Percentiles rank a stretch among this genome's conserved stretches.
phyloP scores from a whole-genome alignment of 805 yeast genomes.

The Vanderwaltozyma tropicalis region DNA sequence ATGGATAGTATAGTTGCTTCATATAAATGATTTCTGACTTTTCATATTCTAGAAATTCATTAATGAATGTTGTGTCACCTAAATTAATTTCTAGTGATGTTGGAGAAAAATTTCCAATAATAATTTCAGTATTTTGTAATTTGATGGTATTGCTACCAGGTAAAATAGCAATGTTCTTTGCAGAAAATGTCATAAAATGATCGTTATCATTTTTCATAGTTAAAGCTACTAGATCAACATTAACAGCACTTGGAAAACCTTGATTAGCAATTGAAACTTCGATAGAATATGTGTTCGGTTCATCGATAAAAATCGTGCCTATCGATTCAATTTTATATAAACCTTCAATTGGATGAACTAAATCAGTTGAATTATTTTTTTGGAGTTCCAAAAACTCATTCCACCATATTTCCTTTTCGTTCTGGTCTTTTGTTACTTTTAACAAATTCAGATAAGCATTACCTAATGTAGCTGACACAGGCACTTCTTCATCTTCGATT shows the following conservation, averaged over 20 bases:
- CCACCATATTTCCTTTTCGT: conserved; percentile 20
- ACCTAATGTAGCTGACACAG: conserved; percentile 18
- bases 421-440: conserved; percentile 10
- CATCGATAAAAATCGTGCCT: conserved; percentile 3
- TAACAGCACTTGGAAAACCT: conserved; percentile 12
- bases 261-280: conserved; percentile 9
- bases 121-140: conserved; percentile 14
- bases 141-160: no score
- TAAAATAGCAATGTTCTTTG: no score
- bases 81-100: conserved; percentile 17
- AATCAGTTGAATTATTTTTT: conserved; percentile 5
- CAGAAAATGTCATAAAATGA: conserved; percentile 9
- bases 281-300: conserved; percentile 16
- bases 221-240: conserved; percentile 12
- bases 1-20: conserved; percentile 8
- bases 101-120: conserved; percentile 17
- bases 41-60: conserved; percentile 11
- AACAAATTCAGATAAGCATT: conserved; percentile 24
- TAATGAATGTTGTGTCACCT: conserved; percentile 19
- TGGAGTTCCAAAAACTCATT: conserved; percentile 16
- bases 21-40: not conserved
- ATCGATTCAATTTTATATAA: conserved; percentile 11
- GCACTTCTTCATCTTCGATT: conserved; percentile 20
- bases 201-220: conserved; percentile 11
- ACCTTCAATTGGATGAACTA: conserved; percentile 19